Evolutionary conservation across 2,329 filamentous ascomycete species (phyloP), one percentile per base, ranked within the genome.

Genomic region (Colletotrichum sp.): DNA sequence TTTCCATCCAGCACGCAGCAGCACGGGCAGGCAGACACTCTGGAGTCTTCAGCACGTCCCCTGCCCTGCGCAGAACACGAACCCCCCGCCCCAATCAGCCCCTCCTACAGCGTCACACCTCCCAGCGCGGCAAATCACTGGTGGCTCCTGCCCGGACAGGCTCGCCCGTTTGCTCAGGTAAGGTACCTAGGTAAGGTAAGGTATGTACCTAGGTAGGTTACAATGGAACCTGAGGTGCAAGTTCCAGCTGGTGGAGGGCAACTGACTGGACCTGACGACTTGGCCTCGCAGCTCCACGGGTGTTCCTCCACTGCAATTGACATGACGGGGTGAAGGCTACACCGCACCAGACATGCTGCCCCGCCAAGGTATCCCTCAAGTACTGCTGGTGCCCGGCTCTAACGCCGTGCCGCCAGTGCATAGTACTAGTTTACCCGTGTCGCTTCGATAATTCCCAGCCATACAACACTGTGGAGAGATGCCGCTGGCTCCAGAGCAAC

Each of bases 161-260:
- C 28, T 63, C 13, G 34, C 59, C 59, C 13, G 10, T 26, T 57
- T 28, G 55, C n/a, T 36, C 34, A 36, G 34, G 34, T 36, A 15
- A 18, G 36, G 16, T 9, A 18, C 3, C 3, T 32, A 10, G 15
- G 13, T 34, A 30, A 30, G 28, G 28, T 30, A 30, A 30, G 28
- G 28, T 30, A n/a, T n/a, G n/a, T n/a, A 16, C 36, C 36, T 44
- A 36, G 15, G 34, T n/a, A 44, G 18, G 39, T 52, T 21, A 12
- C n/a, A 4, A 52, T 52, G 44, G 44, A 52, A 52, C 44, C 64
- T 64, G 36, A 39, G 36, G 16, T 39, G 39, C 57, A 52, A 64
- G 69, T 72, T 75, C 69, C 72, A 75, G 62, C n/a, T 63, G 63
- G 69, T 68, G 70, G 72, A 75, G 71, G 71, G 68, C 52, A 60